These are phyloP conservation scores for Schizosaccharomyces octosporus DNA, from an alignment of 805 yeast genomes.

Conservation along the genomic window DNA sequence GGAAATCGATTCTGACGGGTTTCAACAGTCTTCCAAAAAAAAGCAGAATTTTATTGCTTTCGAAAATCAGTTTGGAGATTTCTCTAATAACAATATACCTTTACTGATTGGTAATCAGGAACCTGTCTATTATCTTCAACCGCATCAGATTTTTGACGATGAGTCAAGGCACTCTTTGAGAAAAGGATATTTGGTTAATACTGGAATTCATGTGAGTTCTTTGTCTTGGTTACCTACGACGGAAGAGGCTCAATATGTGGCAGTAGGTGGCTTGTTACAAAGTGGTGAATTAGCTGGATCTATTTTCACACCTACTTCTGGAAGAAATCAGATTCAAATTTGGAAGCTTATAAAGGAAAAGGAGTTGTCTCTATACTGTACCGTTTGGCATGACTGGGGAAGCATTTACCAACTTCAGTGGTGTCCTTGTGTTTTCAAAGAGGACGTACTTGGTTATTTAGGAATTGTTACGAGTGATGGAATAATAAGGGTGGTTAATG, in stretches of 20 bases:
- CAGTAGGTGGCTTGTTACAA: neutral
- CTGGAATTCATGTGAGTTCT: neutral
- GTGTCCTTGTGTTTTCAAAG: neutral
- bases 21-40: neutral
- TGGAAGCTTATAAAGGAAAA: neutral
- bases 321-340: neutral
- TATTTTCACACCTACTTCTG: neutral
- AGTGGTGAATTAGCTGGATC: neutral
- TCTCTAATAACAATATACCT: neutral
- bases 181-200: neutral
- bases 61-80: neutral
- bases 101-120: neutral
- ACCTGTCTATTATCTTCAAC: neutral
- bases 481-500: neutral
- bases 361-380: neutral
- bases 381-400: neutral
- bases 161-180: neutral
- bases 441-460: neutral
- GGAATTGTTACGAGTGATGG: neutral
- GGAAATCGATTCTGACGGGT: neutral
- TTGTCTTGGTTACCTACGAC: neutral
- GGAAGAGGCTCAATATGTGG: neutral
- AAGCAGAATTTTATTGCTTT: neutral
- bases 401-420: neutral
- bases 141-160: neutral